Percentiles rank a stretch among this genome's conserved stretches.
phyloP scores from a whole-genome alignment of 2,329 filamentous ascomycete species.

The Ascochyta rabiei region DNA sequence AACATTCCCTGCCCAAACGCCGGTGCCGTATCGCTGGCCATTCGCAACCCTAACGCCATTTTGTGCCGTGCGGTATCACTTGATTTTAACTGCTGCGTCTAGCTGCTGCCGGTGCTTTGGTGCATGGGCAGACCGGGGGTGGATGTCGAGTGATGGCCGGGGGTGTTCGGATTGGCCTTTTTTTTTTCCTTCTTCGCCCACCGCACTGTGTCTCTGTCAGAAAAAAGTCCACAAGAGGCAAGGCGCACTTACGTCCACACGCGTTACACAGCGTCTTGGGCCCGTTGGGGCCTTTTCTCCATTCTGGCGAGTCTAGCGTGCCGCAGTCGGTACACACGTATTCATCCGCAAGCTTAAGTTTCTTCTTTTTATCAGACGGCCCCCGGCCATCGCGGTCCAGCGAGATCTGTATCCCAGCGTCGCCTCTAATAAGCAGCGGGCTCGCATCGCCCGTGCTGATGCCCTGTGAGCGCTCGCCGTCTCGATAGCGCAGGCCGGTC shows the following conservation, averaged over 20 bases:
- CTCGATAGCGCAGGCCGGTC: slow-evolving; percentile 83
- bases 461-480: slow-evolving; percentile 85
- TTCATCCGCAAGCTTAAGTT: slow-evolving; percentile 80
- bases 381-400: slow-evolving; percentile 74
- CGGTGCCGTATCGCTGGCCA: background rate
- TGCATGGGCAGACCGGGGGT: slow-evolving; percentile 37
- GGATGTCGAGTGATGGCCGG: slow-evolving; percentile 22
- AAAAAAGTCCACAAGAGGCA: background rate
- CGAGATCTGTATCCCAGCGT: slow-evolving; percentile 84
- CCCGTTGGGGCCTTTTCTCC: slow-evolving; percentile 90
- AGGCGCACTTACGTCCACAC: slow-evolving; percentile 71
- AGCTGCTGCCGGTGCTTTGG: slow-evolving; percentile 41
- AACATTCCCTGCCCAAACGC: background rate
- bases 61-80: background rate
- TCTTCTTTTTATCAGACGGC: slow-evolving; percentile 81
- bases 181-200: slow-evolving; percentile 81
- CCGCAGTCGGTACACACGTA: slow-evolving; percentile 97
- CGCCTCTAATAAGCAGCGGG: slow-evolving; percentile 80
- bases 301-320: slow-evolving; percentile 92
- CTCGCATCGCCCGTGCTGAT: slow-evolving; percentile 86
- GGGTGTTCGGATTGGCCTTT: slow-evolving; percentile 40
- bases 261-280: slow-evolving; percentile 97
- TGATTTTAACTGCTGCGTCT: slow-evolving; percentile 7
- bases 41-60: background rate
- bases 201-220: slow-evolving; percentile 50